These are phyloP conservation scores for Scytalidium sp. DNA, from an alignment of 2,329 filamentous ascomycete genomes.

Conservation along the genomic window DNA sequence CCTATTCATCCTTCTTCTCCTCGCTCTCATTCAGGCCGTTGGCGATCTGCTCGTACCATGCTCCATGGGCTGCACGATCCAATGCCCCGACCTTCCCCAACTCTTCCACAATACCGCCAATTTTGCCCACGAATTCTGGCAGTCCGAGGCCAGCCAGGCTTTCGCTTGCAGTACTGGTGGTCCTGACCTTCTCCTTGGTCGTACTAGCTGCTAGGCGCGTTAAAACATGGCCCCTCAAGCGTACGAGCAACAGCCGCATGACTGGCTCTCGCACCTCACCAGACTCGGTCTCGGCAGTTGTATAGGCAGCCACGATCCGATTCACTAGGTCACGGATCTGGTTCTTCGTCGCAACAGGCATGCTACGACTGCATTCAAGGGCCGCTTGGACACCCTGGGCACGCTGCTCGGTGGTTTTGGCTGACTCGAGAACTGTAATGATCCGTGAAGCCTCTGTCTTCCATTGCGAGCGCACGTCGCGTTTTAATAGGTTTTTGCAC, in stretches of 20 bases:
- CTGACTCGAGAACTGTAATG: constrained; percentile 62
- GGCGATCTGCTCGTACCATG: constrained; percentile 67
- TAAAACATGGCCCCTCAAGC: constrained; percentile 65
- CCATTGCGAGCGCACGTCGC: constrained; percentile 76
- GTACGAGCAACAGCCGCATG: constrained; percentile 64
- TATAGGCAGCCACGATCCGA: constrained; percentile 43
- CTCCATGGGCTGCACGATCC: constrained; percentile 64
- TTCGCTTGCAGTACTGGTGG: constrained; percentile 66
- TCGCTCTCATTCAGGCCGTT: too few relatives aligned
- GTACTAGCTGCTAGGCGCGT: constrained; percentile 62
- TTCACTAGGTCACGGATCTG: constrained; percentile 57
- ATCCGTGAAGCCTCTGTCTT: constrained; percentile 71
- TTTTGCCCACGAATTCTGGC: constrained; percentile 68
- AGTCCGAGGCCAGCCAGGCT: constrained; percentile 67
- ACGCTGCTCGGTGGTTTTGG: constrained; percentile 43
- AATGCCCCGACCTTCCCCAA: constrained; percentile 63
- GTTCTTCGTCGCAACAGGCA: constrained; percentile 59
- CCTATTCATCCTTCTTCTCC: too few relatives aligned
- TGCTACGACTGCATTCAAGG: constrained; percentile 59
- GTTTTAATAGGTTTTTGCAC: constrained; percentile 79
- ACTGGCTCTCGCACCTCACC: constrained; percentile 46
- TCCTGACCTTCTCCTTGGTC: constrained; percentile 67
- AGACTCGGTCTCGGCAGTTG: constrained; percentile 24
- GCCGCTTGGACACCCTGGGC: constrained; percentile 61
- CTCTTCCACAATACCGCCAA: constrained; percentile 67